These are phyloP conservation scores for Apiotrichum laibachii DNA, from an alignment of 1,284 basidiomycete species.

Conservation along the genomic window DNA sequence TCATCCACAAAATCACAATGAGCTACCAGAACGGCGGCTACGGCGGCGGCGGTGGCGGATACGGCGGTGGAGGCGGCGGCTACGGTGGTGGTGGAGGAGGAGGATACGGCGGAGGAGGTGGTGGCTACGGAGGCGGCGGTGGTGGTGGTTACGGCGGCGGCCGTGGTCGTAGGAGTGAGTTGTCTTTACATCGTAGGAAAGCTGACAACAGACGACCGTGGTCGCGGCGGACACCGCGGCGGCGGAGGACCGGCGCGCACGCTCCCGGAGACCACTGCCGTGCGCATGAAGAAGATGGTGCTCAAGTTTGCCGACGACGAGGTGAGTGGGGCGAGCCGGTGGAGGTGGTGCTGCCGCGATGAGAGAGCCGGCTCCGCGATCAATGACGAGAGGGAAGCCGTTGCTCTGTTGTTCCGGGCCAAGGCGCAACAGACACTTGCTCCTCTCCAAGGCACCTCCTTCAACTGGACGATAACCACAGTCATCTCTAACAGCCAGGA, in stretches of 20 bases:
- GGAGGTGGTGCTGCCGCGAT: not conserved
- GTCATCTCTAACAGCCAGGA: constrained; percentile 26
- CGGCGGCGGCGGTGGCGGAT: constrained; percentile 21
- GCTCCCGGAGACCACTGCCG: constrained; percentile 64
- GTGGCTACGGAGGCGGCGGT: constrained; percentile 15
- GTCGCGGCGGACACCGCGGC: constrained; percentile 26
- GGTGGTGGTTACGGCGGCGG: constrained; percentile 17
- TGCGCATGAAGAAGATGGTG: constrained; percentile 66
- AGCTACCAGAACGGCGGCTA: constrained; percentile 37
- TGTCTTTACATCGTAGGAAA: too few relatives aligned
- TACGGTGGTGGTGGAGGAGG: constrained; percentile 18
- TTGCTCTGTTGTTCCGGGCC: too few relatives aligned
- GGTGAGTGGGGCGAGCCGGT: constrained; percentile 56
- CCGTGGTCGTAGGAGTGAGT: constrained; percentile 29
- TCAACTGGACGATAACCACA: too few relatives aligned
- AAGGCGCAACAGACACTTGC: too few relatives aligned
- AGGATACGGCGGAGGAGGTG: constrained; percentile 19
- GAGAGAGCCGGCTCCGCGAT: constrained; percentile 3
- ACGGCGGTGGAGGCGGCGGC: constrained; percentile 13
- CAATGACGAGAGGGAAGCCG: not conserved
- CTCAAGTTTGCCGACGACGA: constrained; percentile 73
- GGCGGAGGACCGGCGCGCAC: constrained; percentile 21
- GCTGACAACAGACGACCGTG: constrained; percentile 22
- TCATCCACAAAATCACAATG: constrained; percentile 21
- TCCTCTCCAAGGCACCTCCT: too few relatives aligned